Evolutionary conservation across 1,284 basidiomycete species (phyloP), one percentile per base, ranked within the genome.

Genomic region (Ceratobasidium sp.): DNA sequence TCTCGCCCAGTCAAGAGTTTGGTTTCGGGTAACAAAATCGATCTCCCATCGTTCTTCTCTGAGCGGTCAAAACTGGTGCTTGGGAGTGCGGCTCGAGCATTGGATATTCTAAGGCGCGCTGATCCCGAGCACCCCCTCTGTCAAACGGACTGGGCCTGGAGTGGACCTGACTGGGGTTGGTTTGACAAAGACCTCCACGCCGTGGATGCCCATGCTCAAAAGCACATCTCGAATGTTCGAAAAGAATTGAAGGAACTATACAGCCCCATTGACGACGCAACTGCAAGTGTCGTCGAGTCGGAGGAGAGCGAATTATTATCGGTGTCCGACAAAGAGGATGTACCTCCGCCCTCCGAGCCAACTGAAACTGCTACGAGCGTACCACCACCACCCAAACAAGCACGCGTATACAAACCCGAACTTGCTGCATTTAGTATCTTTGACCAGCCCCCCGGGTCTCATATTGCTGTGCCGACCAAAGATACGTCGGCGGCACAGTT

Each of bases 371-470:
- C 58, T 14, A 39, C n/a, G 33, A 30, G 14, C 27, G n/a, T 33
- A 36, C 25, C n/a, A 11, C 6, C 21, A 3, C 47, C 23, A 27
- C 21, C 47, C 25, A 21, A 21, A 4, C 23, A 8, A 50, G 19
- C 46, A 11, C 46, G 44, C 39, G 30, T 36, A 14, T 76, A 77
- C 60, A 73, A 77, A 50, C 74, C 79, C 2, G 79, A 80, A 23
- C 74, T 90, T 16, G 73, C 75, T 4, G 78, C 78, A 0, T 86
- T 91, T 74, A 76, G 74, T 5, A 69, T 87, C 2, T 92, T 88
- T 71, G 87, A 90, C 73, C 77, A 87, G 25, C 83, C 86, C 69
- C 90, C 90, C 11, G 87, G 85, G 0, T 68, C 77, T 3, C 77
- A 79, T 56, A 60, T 77, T 14, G 73, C 72, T 1, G 73, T 77